These are phyloP conservation scores for Tuber indicum DNA, from an alignment of 495 filamentous ascomycete genomes.

Conservation along the genomic window DNA sequence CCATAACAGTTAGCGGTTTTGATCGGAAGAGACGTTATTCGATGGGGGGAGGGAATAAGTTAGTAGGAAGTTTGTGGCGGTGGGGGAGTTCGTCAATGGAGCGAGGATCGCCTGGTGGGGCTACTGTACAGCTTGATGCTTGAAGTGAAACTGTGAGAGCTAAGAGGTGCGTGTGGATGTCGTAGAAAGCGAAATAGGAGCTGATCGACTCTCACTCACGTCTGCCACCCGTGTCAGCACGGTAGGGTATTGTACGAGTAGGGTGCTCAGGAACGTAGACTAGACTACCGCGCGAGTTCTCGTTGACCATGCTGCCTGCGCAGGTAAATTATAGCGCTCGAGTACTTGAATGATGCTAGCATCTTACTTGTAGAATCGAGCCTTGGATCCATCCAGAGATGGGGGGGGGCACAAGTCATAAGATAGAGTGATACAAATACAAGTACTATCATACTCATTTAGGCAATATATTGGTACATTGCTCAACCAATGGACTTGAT, in stretches of 20 bases:
- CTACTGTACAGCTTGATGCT: neutral
- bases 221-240: neutral
- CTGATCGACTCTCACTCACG: neutral
- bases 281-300: no score
- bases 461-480: neutral
- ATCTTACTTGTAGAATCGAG: no score
- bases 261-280: no score
- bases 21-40: neutral
- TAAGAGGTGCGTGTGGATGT: neutral
- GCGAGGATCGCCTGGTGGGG: neutral
- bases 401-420: neutral
- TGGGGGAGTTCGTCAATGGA: neutral
- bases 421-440: neutral
- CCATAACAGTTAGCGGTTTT: neutral
- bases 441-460: neutral
- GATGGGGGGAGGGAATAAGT: neutral
- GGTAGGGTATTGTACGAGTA: no score
- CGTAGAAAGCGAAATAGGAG: neutral
- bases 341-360: no score
- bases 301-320: no score
- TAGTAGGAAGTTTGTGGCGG: neutral
- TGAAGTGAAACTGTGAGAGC: neutral
- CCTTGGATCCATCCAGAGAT: neutral
- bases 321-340: no score
- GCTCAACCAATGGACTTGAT: neutral